A percentile compares a stretch with the other conserved stretches of the same genome.
phyloP scores from a whole-genome alignment of 2,329 filamentous ascomycete genomes.

The Incumbomyces lentus region DNA sequence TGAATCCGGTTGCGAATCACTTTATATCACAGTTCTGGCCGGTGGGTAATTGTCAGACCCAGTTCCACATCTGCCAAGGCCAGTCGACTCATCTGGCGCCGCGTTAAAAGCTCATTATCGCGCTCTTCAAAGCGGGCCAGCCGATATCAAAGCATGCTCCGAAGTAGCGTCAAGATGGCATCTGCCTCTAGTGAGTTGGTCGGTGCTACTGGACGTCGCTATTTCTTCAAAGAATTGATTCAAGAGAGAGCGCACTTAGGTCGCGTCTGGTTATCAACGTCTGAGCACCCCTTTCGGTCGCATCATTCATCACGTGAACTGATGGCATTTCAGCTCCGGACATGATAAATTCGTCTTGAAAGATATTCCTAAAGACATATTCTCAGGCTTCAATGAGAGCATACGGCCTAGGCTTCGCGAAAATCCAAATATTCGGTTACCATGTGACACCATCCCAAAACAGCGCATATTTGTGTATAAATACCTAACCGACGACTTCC shows the following conservation, averaged over 20 bases:
- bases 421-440: slow-evolving; percentile 29
- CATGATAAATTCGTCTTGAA: slow-evolving; percentile 20
- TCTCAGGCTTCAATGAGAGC: slow-evolving; percentile 5
- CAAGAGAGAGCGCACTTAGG: slow-evolving; percentile 26
- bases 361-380: slow-evolving; percentile 20
- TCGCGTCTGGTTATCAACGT: slow-evolving; percentile 26
- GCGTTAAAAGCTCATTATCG: too few relatives aligned
- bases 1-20: too few relatives aligned
- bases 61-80: too few relatives aligned
- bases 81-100: too few relatives aligned
- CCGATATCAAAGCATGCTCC: too few relatives aligned
- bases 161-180: slow-evolving; percentile 10
- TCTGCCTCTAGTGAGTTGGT: slow-evolving; percentile 17
- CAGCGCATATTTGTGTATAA: slow-evolving; percentile 38
- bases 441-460: slow-evolving; percentile 35
- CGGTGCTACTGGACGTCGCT: slow-evolving; percentile 22
- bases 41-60: too few relatives aligned
- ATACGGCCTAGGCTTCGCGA: slow-evolving; percentile 10
- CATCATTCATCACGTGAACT: neutral
- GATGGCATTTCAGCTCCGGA: neutral
- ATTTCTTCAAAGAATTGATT: slow-evolving; percentile 25
- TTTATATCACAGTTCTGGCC: too few relatives aligned
- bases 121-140: too few relatives aligned
- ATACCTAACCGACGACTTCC: slow-evolving; percentile 35
- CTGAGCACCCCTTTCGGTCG: neutral